Percentiles rank a stretch among this genome's conserved stretches.
phyloP scores from a whole-genome alignment of 1,284 basidiomycete species.

The Trametes pubescens region DNA sequence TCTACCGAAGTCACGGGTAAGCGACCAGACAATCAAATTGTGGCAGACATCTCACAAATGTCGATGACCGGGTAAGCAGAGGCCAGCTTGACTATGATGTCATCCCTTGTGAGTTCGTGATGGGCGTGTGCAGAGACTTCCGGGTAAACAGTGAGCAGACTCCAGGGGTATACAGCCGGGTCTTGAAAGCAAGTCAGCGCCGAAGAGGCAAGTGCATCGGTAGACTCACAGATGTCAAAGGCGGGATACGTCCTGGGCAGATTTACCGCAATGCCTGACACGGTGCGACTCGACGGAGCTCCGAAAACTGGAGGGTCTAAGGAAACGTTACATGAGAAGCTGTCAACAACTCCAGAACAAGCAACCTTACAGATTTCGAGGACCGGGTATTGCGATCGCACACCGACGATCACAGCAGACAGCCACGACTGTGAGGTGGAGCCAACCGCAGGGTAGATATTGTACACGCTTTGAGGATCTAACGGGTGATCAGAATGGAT shows the following conservation, averaged over 20 bases:
- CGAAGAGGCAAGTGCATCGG: not conserved
- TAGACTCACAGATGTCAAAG: slow-evolving; percentile 40
- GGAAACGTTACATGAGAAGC: not conserved
- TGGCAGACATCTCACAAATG: slow-evolving; percentile 19
- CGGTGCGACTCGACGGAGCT: not conserved
- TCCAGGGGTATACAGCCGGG: slow-evolving; percentile 29
- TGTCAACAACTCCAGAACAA: not conserved
- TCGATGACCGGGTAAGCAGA: slow-evolving; percentile 29
- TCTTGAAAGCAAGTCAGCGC: not conserved
- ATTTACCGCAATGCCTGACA: slow-evolving; percentile 7
- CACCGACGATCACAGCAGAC: slow-evolving; percentile 15
- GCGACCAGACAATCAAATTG: not conserved
- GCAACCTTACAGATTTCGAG: slow-evolving; percentile 31
- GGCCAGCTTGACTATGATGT: slow-evolving; percentile 12
- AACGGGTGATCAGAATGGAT: slow-evolving; percentile 31
- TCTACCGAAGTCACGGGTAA: not conserved
- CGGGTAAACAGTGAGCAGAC: slow-evolving; percentile 34
- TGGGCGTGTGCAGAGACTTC: not conserved
- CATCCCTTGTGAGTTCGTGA: not conserved
- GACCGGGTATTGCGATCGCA: slow-evolving; percentile 26
- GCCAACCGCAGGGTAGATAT: slow-evolving; percentile 25
- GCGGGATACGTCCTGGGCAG: slow-evolving; percentile 34
- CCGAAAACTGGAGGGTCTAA: slow-evolving; percentile 16
- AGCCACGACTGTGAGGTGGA: not conserved
- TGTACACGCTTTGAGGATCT: slow-evolving; percentile 17